phyloP scores from a whole-genome alignment of 805 yeast species.

The Zygoascus bituminiphila region DNA sequence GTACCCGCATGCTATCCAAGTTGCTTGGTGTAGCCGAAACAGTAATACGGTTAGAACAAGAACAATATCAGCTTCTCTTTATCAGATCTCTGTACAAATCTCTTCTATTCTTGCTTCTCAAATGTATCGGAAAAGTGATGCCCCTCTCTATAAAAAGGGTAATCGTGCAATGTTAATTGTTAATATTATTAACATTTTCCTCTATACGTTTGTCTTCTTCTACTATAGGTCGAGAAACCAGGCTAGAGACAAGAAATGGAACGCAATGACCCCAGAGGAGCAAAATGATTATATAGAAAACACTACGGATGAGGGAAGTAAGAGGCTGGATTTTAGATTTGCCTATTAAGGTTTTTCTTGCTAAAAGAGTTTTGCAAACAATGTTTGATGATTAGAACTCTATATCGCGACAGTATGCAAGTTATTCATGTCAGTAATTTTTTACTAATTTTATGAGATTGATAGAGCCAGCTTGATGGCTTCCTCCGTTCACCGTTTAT shows the following conservation, averaged over 20 bases:
- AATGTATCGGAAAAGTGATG: slow-evolving; percentile 49
- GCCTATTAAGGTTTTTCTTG: too few relatives aligned
- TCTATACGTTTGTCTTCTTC: slow-evolving; percentile 11
- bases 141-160: slow-evolving; percentile 53
- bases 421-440: too few relatives aligned
- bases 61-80: slow-evolving; percentile 56
- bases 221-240: slow-evolving; percentile 29
- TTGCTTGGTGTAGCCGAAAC: slow-evolving; percentile 54
- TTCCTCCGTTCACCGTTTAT: too few relatives aligned
- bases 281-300: slow-evolving; percentile 37
- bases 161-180: slow-evolving; percentile 31
- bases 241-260: slow-evolving; percentile 43
- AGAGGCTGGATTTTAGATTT: slow-evolving; percentile 46
- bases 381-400: too few relatives aligned
- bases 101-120: slow-evolving; percentile 47
- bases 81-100: slow-evolving; percentile 56
- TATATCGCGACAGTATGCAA: too few relatives aligned
- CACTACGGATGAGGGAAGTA: slow-evolving; percentile 48
- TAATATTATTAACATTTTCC: slow-evolving; percentile 13
- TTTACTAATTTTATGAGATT: too few relatives aligned
- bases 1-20: slow-evolving; percentile 46
- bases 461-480: too few relatives aligned
- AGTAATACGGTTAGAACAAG: slow-evolving; percentile 56
- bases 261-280: slow-evolving; percentile 41
- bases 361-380: too few relatives aligned